These are phyloP conservation scores for Penicillium sp. DNA, from an alignment of 2,329 filamentous ascomycete genomes.

Conservation along the genomic window DNA sequence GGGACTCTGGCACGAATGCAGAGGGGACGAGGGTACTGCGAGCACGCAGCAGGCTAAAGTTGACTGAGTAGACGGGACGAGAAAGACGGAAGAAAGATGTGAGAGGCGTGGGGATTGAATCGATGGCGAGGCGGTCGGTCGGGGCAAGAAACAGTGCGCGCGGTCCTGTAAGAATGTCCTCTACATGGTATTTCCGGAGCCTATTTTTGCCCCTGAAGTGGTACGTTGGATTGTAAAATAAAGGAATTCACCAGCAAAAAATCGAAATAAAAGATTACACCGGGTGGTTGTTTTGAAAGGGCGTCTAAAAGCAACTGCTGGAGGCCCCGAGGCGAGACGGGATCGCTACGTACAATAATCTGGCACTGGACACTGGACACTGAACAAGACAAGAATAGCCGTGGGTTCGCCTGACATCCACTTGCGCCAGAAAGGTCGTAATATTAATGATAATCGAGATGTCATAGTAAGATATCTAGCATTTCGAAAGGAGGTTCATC, in stretches of 20 bases:
- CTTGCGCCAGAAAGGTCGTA: background rate
- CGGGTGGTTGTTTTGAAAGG: conserved; percentile 1
- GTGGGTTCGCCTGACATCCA: conserved; percentile 14
- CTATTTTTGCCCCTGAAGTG: background rate
- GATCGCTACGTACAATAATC: background rate
- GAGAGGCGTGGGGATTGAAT: conserved; percentile 29
- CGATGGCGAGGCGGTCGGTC: conserved; percentile 32
- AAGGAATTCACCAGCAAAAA: background rate
- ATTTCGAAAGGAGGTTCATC: conserved; percentile 1
- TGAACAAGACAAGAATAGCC: conserved; percentile 10
- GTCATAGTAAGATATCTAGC: background rate
- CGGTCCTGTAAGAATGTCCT: conserved; percentile 5
- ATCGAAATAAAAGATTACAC: background rate
- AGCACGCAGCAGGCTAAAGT: conserved; percentile 8
- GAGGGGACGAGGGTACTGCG: background rate
- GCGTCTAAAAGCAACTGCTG: conserved; percentile 1
- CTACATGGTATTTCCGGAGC: conserved; percentile 1
- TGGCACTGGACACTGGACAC: conserved; percentile 4
- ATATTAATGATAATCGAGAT: background rate
- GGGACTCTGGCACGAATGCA: background rate
- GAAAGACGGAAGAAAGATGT: conserved; percentile 17
- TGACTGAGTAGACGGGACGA: conserved; percentile 12
- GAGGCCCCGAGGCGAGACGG: background rate
- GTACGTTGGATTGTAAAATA: background rate
- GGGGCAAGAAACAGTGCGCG: conserved; percentile 23